Evolutionary conservation across 495 filamentous ascomycete genomes (phyloP).

Genomic region (Daldinia vernicosa): DNA sequence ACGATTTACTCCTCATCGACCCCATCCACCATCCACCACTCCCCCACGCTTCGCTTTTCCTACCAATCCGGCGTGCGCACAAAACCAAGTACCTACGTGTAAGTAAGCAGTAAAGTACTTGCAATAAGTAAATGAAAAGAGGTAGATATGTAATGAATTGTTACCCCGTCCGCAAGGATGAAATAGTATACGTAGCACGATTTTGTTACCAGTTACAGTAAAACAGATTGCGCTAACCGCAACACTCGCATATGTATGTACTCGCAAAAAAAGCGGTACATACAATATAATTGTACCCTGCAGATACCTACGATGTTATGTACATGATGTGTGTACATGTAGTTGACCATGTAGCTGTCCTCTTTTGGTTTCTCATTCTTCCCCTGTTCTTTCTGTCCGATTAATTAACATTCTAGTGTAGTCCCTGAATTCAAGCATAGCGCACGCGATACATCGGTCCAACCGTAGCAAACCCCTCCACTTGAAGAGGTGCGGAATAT

Average conservation of each 20-base stretch:
- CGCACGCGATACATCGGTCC: slow-evolving; percentile 32
- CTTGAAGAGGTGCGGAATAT: slow-evolving; percentile 12
- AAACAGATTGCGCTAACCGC: slow-evolving; percentile 29
- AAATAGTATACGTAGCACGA: slow-evolving; percentile 2
- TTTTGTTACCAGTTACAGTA: slow-evolving; percentile 11
- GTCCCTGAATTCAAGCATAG: slow-evolving; percentile 35
- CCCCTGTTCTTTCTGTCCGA: slow-evolving; percentile 24
- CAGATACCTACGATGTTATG: not conserved
- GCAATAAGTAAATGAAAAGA: not conserved
- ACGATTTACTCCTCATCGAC: slow-evolving; percentile 45
- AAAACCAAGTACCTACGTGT: slow-evolving; percentile 6
- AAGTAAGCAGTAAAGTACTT: not conserved
- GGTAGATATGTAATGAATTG: slow-evolving; percentile 12
- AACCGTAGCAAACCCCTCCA: slow-evolving; percentile 30
- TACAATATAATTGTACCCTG: slow-evolving; percentile 37
- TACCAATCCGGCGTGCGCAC: slow-evolving; percentile 21
- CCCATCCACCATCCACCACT: slow-evolving; percentile 31
- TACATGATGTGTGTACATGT: not conserved
- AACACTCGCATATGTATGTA: slow-evolving; percentile 39
- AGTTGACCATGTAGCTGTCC: not conserved
- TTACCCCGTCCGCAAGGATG: slow-evolving; percentile 11
- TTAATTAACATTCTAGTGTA: slow-evolving; percentile 18
- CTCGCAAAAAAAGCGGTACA: slow-evolving; percentile 12
- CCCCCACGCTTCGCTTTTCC: slow-evolving; percentile 28
- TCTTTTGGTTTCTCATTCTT: not conserved